phyloP scores from a whole-genome alignment of 2,329 filamentous ascomycete species.

The Esteya vermicola region DNA sequence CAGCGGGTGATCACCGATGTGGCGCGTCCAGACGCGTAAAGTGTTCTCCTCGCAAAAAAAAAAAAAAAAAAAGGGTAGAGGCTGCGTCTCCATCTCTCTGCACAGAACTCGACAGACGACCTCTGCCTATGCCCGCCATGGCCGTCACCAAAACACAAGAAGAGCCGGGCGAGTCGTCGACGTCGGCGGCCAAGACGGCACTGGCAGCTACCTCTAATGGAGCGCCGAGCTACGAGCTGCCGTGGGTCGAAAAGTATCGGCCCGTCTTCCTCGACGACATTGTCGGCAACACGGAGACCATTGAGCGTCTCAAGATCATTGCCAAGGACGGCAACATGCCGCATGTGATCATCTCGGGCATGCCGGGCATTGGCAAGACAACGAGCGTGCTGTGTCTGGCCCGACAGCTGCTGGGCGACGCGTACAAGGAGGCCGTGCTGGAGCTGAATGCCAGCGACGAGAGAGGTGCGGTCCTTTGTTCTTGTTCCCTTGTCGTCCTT shows the following conservation, averaged over 20 bases:
- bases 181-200: slow-evolving; percentile 39
- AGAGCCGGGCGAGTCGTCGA: slow-evolving; percentile 47
- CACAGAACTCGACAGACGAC: background rate
- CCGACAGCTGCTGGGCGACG: slow-evolving; percentile 75
- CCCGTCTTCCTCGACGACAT: slow-evolving; percentile 92
- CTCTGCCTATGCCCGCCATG: background rate
- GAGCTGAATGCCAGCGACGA: slow-evolving; percentile 96
- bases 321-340: slow-evolving; percentile 99
- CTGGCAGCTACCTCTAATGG: slow-evolving; percentile 35
- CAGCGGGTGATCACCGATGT: too few species aligned
- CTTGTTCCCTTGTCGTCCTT: too few species aligned
- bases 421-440: slow-evolving; percentile 93
- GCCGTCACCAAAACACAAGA: slow-evolving; percentile 25
- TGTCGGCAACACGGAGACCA: slow-evolving; percentile 94
- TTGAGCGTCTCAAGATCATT: slow-evolving; percentile 95
- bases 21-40: slow-evolving; percentile 3
- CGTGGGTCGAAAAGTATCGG: slow-evolving; percentile 97
- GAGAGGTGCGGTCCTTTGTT: slow-evolving; percentile 8
- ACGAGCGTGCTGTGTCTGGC: slow-evolving; percentile 90
- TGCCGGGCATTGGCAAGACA: slow-evolving; percentile 98
- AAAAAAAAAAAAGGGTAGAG: too few species aligned
- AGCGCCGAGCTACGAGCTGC: slow-evolving; percentile 54
- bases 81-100: too few species aligned
- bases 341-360: slow-evolving; percentile 97
- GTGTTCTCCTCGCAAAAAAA: background rate